Conservation (phyloP, 1,284 basidiomycete species). For the Melanopsichium pennsylvanicum region DNA sequence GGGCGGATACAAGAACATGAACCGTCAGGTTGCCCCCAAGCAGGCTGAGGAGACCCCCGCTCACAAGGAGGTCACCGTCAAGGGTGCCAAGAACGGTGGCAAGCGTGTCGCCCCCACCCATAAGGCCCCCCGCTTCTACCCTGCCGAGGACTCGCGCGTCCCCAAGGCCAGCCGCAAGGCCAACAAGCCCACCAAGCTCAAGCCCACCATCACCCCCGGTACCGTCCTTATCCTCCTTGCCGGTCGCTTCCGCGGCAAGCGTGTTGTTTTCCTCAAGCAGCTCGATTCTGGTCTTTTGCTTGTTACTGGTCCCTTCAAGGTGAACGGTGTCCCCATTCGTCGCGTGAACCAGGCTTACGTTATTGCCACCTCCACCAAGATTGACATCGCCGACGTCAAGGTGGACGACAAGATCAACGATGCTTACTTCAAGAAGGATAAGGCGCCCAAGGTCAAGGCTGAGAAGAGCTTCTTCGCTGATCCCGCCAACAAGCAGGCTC, state of each 20-base stretch:
- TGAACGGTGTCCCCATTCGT: conserved; percentile 98
- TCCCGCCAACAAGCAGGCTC: conserved; percentile 87
- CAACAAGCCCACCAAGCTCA: conserved; percentile 75
- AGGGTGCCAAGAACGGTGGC: conserved; percentile 89
- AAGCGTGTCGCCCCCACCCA: conserved; percentile 82
- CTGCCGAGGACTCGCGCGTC: conserved; percentile 87
- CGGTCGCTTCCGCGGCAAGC: conserved; percentile 97
- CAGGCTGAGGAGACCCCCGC: conserved; percentile 70
- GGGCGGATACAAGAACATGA: conserved; percentile 78
- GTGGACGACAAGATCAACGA: conserved; percentile 84
- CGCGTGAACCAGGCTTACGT: conserved; percentile 99
- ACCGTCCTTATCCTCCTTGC: conserved; percentile 96
- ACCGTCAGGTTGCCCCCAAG: conserved; percentile 72
- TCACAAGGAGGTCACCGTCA: conserved; percentile 81
- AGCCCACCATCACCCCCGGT: conserved; percentile 89
- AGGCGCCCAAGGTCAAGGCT: conserved; percentile 82
- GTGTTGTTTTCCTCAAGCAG: conserved; percentile 98
- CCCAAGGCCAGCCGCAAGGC: conserved; percentile 93
- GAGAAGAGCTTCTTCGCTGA: conserved; percentile 95
- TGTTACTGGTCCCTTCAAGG: conserved; percentile 96
- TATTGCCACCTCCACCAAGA: conserved; percentile 95
- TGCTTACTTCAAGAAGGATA: conserved; percentile 77
- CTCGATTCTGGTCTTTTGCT: conserved; percentile 89
- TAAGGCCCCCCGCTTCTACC: conserved; percentile 95
- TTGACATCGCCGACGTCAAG: conserved; percentile 81